These are phyloP conservation scores for Aspergillus pseudoterreus DNA, from an alignment of 2,329 filamentous ascomycete species.

Conservation along the genomic window DNA sequence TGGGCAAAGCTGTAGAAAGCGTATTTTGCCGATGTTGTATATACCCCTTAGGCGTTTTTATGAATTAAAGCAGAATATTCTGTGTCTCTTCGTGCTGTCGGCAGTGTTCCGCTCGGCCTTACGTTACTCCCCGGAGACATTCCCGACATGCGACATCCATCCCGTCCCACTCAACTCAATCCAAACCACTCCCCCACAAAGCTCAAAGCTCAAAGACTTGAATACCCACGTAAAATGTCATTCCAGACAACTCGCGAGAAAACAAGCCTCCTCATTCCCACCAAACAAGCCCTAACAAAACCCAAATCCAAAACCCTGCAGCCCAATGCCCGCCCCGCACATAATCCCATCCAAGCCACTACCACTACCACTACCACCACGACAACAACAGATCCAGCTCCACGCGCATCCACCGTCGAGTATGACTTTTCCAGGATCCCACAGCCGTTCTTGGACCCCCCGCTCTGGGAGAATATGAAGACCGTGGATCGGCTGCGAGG, in stretches of 20 bases:
- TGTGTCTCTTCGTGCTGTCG: not conserved
- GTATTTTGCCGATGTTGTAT: not conserved
- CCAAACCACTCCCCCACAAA: not conserved
- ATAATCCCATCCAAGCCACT: constrained; percentile 1
- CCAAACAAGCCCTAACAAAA: constrained; percentile 22
- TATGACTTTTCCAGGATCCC: constrained; percentile 30
- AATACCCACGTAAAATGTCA: not conserved
- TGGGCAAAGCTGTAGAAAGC: constrained; percentile 4
- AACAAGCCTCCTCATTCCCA: constrained; percentile 20
- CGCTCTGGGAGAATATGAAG: constrained; percentile 27
- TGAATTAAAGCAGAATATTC: not conserved
- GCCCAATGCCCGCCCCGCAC: constrained; percentile 16
- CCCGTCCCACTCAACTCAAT: not conserved
- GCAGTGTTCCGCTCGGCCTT: no score
- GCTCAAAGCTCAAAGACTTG: not conserved
- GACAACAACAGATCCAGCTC: not conserved
- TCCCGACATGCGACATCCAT: no score
- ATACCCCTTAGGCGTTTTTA: not conserved
- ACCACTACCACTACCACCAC: not conserved
- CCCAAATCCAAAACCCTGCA: constrained; percentile 16
- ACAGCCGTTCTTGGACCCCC: constrained; percentile 40
- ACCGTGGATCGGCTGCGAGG: not conserved
- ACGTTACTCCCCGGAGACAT: no score
- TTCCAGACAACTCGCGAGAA: constrained; percentile 7
- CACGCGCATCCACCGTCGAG: constrained; percentile 16